Base-by-base conservation (phyloP, 83 land plant species). In the Picea engelmannii region DNA sequence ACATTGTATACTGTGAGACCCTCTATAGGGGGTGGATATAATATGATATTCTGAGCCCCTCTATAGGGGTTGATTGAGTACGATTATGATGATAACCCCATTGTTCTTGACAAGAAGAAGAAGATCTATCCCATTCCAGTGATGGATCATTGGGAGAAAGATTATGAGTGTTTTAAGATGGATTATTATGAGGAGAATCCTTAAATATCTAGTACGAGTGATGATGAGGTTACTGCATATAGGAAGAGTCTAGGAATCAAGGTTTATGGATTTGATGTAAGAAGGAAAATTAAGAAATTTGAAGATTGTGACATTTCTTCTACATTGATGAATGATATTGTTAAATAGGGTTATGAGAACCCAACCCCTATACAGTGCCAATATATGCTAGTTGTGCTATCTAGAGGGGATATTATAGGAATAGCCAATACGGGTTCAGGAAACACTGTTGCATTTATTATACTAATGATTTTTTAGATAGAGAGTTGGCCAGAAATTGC, bases 381-480 rank as follows among this genome's bases (percentile, higher is more conserved):
- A 85, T 0, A 0, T 27, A n/a, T 94, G 63, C 99, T 97, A 5
- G 83, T 94, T 70, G 95, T 86, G 27, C 88, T 97, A 15, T 92
- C 97, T 81, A 98, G 99, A 7, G 84, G 98, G 64, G 99, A 97
- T 84, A 83, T 97, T 21, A 96, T 97, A 63, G 99, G 98, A 23
- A 97, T 97, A 82, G 99, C 99, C 35, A 97, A 97, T 83, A 97
- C 99, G 62, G 99, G 99, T 76, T 97, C 99, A 69, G 99, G 99
- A 59, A 97, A 97, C 62, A 97, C 99, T 75, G 99, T 97, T 76
- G 89, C 98, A 21, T 97, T 95, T 90, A 98, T 97, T 63, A 91
- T 97, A 69, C 99, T 98, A 17, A 94, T 97, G 99, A 88, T 97
- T 82, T 97, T 97, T n/a, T 98, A 97, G 79, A 95, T 97, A 62